Evolutionary conservation across 2,329 filamentous ascomycete genomes (phyloP).

Genomic region (Colletotrichum sp.): DNA sequence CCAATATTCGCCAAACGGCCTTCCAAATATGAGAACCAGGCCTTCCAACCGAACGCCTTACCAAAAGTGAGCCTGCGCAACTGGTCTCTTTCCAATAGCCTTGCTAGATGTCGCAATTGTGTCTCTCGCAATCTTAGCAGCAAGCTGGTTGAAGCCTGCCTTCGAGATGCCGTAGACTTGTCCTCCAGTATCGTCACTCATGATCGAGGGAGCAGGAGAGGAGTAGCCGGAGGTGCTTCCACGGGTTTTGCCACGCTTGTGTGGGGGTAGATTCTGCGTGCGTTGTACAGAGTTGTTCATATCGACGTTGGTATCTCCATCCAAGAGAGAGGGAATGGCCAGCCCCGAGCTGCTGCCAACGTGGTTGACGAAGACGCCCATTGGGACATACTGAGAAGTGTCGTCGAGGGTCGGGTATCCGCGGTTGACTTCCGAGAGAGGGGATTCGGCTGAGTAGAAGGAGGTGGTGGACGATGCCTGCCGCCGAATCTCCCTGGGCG

Average conservation of each 20-base stretch:
- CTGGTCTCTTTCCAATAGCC: neutral
- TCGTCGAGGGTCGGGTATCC: neutral
- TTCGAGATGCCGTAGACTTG: neutral
- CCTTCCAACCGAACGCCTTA: neutral
- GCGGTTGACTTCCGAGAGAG: neutral
- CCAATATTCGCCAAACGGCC: neutral
- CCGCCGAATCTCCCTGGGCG: neutral
- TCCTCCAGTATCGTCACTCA: neutral
- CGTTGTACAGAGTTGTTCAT: neutral
- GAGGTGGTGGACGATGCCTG: neutral
- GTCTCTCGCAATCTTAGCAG: neutral
- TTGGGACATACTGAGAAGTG: neutral
- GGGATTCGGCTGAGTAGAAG: neutral
- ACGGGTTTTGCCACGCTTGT: neutral
- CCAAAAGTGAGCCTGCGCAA: neutral
- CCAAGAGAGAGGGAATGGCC: neutral
- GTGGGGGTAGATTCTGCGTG: neutral
- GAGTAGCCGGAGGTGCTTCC: neutral
- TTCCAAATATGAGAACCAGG: neutral
- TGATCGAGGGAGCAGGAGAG: neutral
- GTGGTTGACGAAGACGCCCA: neutral
- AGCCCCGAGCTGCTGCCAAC: neutral
- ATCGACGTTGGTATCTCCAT: neutral
- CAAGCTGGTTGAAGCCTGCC: slow-evolving; percentile 4
- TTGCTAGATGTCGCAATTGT: neutral